A percentile compares a stretch with the other conserved stretches of the same genome.
phyloP scores from a whole-genome alignment of 1,139 yeast genomes.

The Zhuliangozyma parablackwelliae region DNA sequence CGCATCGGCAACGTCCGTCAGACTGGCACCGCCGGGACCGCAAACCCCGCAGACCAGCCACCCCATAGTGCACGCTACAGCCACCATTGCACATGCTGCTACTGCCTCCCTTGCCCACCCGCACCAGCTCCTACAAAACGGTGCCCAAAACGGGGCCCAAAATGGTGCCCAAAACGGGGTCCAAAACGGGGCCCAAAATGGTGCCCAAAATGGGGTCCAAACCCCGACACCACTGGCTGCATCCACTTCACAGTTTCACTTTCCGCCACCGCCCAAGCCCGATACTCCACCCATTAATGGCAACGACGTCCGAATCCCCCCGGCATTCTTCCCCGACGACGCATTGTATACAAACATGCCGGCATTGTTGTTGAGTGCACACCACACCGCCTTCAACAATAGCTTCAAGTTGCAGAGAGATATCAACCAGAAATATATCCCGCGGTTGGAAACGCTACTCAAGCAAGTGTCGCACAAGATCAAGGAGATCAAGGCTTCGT shows the following conservation, averaged over 20 bases:
- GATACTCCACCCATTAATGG: neutral
- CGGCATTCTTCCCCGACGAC: constrained; percentile 43
- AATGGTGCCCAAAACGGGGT: too few species aligned
- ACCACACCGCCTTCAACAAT: constrained; percentile 24
- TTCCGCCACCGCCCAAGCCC: neutral
- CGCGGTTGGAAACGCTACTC: constrained; percentile 34
- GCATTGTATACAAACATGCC: constrained; percentile 33
- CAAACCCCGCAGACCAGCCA: too few species aligned
- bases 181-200: too few species aligned
- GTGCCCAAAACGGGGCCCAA: too few species aligned
- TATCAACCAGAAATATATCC: constrained; percentile 29
- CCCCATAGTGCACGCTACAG: too few species aligned
- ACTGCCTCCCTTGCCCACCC: too few species aligned
- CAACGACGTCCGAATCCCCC: constrained; percentile 36
- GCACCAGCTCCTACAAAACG: too few species aligned
- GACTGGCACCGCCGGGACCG: neutral
- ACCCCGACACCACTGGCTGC: too few species aligned
- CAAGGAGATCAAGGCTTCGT: constrained; percentile 39
- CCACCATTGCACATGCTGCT: too few species aligned
- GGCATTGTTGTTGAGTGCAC: constrained; percentile 34
- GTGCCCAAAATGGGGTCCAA: too few species aligned
- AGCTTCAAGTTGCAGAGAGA: constrained; percentile 32
- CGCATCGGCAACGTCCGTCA: constrained; percentile 10
- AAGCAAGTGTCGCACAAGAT: constrained; percentile 37
- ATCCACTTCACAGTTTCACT: too few species aligned